Conservation (phyloP, 352 stramenopile species). For the Pythium sp. region DNA sequence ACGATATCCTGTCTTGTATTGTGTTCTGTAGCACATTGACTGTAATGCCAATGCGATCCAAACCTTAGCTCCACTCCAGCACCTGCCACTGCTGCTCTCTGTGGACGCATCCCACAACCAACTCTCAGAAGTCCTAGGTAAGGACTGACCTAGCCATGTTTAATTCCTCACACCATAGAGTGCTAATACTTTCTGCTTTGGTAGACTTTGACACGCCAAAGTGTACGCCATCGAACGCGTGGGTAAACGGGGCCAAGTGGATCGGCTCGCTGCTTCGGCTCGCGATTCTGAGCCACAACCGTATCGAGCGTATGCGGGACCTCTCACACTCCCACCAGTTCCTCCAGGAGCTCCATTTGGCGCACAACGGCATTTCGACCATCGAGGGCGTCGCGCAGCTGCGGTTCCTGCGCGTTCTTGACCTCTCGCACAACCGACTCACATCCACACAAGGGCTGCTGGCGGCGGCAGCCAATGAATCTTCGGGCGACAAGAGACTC, state of each 20-base stretch:
- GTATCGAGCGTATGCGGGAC: constrained; percentile 49
- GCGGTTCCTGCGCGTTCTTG: constrained; percentile 61
- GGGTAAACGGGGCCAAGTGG: constrained; percentile 52
- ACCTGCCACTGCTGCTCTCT: constrained; percentile 52
- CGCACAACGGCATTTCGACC: constrained; percentile 51
- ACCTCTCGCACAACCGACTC: constrained; percentile 69
- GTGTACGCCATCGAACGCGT: constrained; percentile 50
- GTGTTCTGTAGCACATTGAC: constrained; percentile 40
- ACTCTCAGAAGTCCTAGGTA: constrained; percentile 48
- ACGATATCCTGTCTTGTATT: background rate
- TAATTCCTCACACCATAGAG: background rate
- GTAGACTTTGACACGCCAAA: constrained; percentile 57
- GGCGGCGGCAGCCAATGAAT: background rate
- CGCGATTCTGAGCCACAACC: constrained; percentile 50
- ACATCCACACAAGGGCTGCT: constrained; percentile 39
- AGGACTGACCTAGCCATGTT: background rate
- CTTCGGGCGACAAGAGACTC: constrained; percentile 16
- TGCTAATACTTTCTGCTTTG: background rate
- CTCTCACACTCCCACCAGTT: constrained; percentile 54
- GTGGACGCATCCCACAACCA: constrained; percentile 61
- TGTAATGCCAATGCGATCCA: constrained; percentile 51
- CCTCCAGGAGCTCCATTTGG: constrained; percentile 58
- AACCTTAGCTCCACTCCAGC: constrained; percentile 38
- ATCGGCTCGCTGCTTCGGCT: constrained; percentile 64
- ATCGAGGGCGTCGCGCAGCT: constrained; percentile 51